A percentile compares a stretch with the other conserved stretches of the same genome.
phyloP scores from a whole-genome alignment of 1,284 basidiomycete genomes.

The Polyporus tsugae region DNA sequence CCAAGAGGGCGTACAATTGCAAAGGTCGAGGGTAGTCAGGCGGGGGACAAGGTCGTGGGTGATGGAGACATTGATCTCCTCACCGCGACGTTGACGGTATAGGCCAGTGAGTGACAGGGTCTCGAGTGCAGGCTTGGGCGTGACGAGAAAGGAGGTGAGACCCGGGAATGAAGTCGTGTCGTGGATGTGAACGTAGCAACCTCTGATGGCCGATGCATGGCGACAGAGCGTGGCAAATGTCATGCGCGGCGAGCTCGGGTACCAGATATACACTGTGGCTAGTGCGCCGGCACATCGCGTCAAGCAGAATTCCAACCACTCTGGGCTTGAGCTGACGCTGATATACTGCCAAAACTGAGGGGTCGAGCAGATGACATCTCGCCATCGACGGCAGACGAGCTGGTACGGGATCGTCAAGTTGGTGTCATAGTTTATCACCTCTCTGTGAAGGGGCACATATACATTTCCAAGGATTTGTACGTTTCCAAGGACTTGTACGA shows the following conservation, averaged over 20 bases:
- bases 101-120: too few relatives aligned
- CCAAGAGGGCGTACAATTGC: not conserved
- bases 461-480: not conserved
- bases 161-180: not conserved
- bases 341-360: not conserved
- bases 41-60: not conserved
- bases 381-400: conserved; percentile 1
- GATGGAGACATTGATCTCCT: too few relatives aligned
- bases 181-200: not conserved
- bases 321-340: not conserved
- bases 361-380: not conserved
- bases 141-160: not conserved
- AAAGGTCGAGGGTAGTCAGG: not conserved
- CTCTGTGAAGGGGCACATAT: not conserved
- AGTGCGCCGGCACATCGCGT: not conserved
- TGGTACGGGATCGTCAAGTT: not conserved
- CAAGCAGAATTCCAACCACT: not conserved
- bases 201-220: not conserved
- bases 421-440: not conserved
- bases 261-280: too few relatives aligned
- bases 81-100: too few relatives aligned
- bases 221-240: not conserved
- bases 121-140: not conserved
- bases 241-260: too few relatives aligned
- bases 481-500: not conserved